Evolutionary conservation across 2,329 filamentous ascomycete species (phyloP), one percentile per base, ranked within the genome.

Genomic region (Dichotomopilus funicola): DNA sequence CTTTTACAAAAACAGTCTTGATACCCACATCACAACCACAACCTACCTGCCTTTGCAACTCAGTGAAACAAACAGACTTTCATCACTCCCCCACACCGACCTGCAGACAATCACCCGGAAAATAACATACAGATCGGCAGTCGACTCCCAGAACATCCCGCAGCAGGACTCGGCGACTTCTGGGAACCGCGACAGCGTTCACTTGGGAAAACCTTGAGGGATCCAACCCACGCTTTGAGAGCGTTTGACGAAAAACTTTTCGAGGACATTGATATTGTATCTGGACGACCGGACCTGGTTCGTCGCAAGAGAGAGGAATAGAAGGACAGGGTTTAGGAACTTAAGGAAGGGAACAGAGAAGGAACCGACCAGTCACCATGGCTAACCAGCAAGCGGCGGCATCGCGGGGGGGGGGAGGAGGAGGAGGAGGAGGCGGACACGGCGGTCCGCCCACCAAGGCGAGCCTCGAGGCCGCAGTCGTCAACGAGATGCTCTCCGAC

Each of bases 401-500:
- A 27, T 55, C 33, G 51, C 54, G 36, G 31, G 35, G 10, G 53
- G 5, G 8, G 6, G 47, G n/a, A 7, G 48, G 37, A 45, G 34
- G 27, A 13, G 53, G 41, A n/a, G 31, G 10, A 9, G 49, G 49
- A 1, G 48, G 48, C 4, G 47, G 47, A 40, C 9, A 12, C 11
- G 40, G 45, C 10, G 59, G 49, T 43, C 37, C 41, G 27, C 41
- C 46, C 35, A 61, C 47, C 48, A 56, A 59, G 11, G 46, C 45
- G 37, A 62, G 59, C 55, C 40, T 57, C 64, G 68, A 73, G 62
- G 56, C 71, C 0, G 69, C 57, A 1, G 56, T 62, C 10, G 62
- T 64, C 57, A 82, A 86, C 63, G 71, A 79, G 61, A 72, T 78
- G 44, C 75, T 88, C 42, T 77, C 79, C 40, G 73, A 80, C 55